Base-by-base conservation (phyloP, 2,329 filamentous ascomycete species). In the Fusarium napiforme region DNA sequence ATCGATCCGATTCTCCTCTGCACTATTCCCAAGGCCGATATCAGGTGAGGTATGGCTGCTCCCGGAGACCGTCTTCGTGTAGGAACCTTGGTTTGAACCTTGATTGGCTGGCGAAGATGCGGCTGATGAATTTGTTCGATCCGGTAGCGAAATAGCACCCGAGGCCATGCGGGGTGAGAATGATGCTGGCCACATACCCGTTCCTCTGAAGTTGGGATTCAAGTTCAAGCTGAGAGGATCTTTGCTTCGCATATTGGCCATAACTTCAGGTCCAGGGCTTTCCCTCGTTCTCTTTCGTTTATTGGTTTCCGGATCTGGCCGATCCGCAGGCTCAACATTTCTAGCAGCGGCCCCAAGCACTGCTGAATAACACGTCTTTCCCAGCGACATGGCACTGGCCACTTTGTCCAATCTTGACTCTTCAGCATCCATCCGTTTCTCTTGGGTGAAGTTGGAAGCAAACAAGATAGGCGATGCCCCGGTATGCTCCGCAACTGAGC, bases 401-500 rank as follows among this genome's bases (percentile, higher is more conserved):
- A 71, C 36, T 9, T n/a, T 56, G 10, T 58, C 55, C 28, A 73
- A 23, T 30, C 58, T 67, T n/a, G 68, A 39, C 26, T 72, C 50
- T 37, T 64, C 67, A 36, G 55, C 46, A 14, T 61, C 50, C 8
- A 72, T 34, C n/a, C 36, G 50, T 23, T 34, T 72, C 21, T 58
- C 56, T 18, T 55, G 50, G 50, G 50, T 55, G 19, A 55, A 55
- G 19, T 59, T 32, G 26, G 50, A 55, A 40, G 28, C 30, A 15
- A 50, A 53, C 9, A 88, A 69, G 2, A 86, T 82, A 3, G 85
- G 80, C 14, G 83, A 79, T 2, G 82, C 75, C 36, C 81, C 77
- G 4, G 81, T 82, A 69, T 86, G 83, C 10, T 81, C 81, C 4
- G 85, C 83, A 12, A 87, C 71, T 2, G 82, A 79, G 40, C 80